A percentile compares a stretch with the other conserved stretches of the same genome.
Conservation (phyloP, 2,329 filamentous ascomycete species). For the Fusarium compactum region DNA sequence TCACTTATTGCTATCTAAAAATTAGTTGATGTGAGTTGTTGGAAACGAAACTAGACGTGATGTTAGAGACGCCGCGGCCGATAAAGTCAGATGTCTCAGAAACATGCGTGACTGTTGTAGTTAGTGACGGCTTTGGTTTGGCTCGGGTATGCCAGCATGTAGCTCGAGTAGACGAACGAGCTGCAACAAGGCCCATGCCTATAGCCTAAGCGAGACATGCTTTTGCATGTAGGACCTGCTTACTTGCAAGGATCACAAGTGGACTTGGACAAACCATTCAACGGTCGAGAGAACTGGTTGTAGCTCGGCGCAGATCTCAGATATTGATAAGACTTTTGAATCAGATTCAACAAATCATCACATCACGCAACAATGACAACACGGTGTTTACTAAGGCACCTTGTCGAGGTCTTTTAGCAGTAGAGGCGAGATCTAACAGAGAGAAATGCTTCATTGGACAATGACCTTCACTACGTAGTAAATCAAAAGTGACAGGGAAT, state of each 20-base stretch:
- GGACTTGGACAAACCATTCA: constrained; percentile 9
- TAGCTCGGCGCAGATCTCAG: not conserved
- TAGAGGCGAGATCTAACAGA: constrained; percentile 11
- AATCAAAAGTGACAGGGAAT: not conserved
- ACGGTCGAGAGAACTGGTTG: not conserved
- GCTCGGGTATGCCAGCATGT: not conserved
- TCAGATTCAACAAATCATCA: not conserved
- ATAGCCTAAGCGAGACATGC: not conserved
- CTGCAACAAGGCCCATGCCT: not conserved
- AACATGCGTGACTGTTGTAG: not conserved
- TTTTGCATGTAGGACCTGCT: not conserved
- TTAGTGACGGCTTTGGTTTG: not conserved
- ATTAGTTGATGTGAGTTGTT: constrained; percentile 12
- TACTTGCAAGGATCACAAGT: constrained; percentile 18
- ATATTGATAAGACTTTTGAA: not conserved
- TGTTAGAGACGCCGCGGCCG: not conserved
- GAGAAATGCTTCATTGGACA: not conserved
- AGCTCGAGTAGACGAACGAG: not conserved
- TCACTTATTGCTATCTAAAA: constrained; percentile 16
- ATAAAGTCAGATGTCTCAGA: not conserved
- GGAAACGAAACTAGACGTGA: constrained; percentile 31
- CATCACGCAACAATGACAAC: not conserved
- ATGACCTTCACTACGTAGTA: constrained; percentile 12
- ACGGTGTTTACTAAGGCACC: not conserved
- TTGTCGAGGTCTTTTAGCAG: constrained; percentile 10